phyloP scores from a whole-genome alignment of 106 monocot genomes.

The Acorus gramineus region DNA sequence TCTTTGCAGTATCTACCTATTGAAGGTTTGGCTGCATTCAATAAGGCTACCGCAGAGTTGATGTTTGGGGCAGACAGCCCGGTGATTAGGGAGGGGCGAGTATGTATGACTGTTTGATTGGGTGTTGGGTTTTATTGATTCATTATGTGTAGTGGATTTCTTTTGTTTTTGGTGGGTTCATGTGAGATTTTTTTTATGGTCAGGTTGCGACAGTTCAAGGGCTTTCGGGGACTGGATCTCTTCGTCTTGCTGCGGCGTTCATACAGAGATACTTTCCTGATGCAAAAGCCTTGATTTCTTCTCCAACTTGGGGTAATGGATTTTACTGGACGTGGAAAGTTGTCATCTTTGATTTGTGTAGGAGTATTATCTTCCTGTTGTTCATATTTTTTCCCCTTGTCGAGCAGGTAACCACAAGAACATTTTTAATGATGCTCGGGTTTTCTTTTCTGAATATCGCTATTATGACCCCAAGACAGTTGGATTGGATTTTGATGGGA shows the following conservation, averaged over 20 bases:
- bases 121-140: background rate
- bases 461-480: conserved; percentile 95
- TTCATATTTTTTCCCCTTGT: background rate
- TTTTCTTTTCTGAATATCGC: conserved; percentile 93
- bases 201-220: conserved; percentile 94
- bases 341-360: background rate
- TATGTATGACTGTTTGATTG: conserved; percentile 15
- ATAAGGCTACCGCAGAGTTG: conserved; percentile 87
- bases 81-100: conserved; percentile 54
- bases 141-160: conserved; percentile 1
- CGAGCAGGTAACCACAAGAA: conserved; percentile 97
- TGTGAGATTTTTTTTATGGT: conserved; percentile 1
- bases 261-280: conserved; percentile 97
- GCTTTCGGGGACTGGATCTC: conserved; percentile 97
- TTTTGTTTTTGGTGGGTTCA: background rate
- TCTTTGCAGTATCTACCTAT: conserved; percentile 93
- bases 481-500: conserved; percentile 97
- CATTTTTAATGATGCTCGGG: conserved; percentile 97
- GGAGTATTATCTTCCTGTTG: conserved; percentile 6
- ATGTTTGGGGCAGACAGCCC: conserved; percentile 81
- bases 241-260: conserved; percentile 97
- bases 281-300: conserved; percentile 88
- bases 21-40: conserved; percentile 94
- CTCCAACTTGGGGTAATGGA: conserved; percentile 87
- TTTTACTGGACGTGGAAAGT: too few relatives aligned